phyloP scores from a whole-genome alignment of 805 yeast genomes.

The Candida easanensis region DNA sequence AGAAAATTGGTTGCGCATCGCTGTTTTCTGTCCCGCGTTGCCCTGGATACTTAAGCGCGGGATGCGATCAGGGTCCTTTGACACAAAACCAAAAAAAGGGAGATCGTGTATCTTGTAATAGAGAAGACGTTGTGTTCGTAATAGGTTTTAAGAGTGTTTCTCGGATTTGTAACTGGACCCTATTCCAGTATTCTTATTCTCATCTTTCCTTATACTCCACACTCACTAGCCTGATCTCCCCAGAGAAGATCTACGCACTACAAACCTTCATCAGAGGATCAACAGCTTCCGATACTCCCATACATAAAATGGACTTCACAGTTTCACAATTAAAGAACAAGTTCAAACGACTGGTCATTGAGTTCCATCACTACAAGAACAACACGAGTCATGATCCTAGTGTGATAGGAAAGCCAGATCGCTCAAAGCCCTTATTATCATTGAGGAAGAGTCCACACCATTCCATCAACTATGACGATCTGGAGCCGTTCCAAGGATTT shows the following conservation, averaged over 20 bases:
- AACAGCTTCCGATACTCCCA: too few species aligned
- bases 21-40: background rate
- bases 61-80: background rate
- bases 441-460: slow-evolving; percentile 31
- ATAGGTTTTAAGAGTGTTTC: too few species aligned
- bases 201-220: too few species aligned
- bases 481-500: slow-evolving; percentile 10
- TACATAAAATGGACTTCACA: background rate
- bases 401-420: slow-evolving; percentile 36
- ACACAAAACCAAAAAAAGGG: background rate
- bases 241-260: too few species aligned
- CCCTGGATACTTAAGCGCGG: background rate
- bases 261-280: too few species aligned
- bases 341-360: slow-evolving; percentile 33
- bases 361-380: slow-evolving; percentile 38
- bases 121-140: too few species aligned
- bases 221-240: too few species aligned
- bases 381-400: slow-evolving; percentile 36
- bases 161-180: too few species aligned
- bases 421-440: slow-evolving; percentile 34
- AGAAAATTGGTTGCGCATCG: too few species aligned
- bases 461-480: background rate
- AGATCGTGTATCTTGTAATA: too few species aligned
- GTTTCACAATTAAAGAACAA: slow-evolving; percentile 26
- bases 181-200: too few species aligned